Evolutionary conservation across 352 stramenopile species (phyloP).

Genomic region (Phytopythium aichiense): DNA sequence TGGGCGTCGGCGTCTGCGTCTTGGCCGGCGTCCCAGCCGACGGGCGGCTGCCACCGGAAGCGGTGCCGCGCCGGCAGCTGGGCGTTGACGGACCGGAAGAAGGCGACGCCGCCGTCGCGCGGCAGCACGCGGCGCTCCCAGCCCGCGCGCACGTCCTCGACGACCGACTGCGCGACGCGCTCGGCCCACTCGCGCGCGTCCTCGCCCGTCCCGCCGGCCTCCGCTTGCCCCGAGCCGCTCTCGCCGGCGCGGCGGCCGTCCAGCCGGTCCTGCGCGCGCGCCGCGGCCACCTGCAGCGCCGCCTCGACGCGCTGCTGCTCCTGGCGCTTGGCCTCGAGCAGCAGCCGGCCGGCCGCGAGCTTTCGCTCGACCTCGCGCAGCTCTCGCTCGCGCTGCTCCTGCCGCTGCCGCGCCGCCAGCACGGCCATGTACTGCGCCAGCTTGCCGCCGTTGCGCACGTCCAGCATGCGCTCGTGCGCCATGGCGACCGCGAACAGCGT

Average conservation of each 20-base stretch:
- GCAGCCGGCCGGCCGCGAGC: constrained; percentile 46
- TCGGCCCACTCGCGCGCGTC: constrained; percentile 40
- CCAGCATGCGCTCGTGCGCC: constrained; percentile 48
- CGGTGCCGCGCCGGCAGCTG: constrained; percentile 32
- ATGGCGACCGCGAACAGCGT: constrained; percentile 48
- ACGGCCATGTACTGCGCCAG: constrained; percentile 40
- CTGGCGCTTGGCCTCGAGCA: constrained; percentile 53
- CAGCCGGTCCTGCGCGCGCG: constrained; percentile 19
- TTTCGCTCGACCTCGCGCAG: constrained; percentile 64
- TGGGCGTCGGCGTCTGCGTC: not conserved
- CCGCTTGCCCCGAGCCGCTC: constrained; percentile 8
- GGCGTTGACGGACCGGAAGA: constrained; percentile 64
- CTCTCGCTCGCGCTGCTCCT: constrained; percentile 51
- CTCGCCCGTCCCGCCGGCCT: not conserved
- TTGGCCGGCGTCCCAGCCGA: constrained; percentile 21
- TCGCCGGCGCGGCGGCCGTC: constrained; percentile 12
- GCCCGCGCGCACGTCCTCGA: constrained; percentile 38
- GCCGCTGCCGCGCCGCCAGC: constrained; percentile 32
- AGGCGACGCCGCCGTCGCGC: constrained; percentile 48
- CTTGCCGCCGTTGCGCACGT: constrained; percentile 32
- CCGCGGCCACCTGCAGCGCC: constrained; percentile 36
- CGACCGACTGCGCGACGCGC: constrained; percentile 35
- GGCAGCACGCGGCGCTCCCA: constrained; percentile 65
- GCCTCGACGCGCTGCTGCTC: constrained; percentile 62
- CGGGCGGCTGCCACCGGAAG: constrained; percentile 47